Conservation (phyloP, 169 alveolate species). For the Besnoitia besnoiti region DNA sequence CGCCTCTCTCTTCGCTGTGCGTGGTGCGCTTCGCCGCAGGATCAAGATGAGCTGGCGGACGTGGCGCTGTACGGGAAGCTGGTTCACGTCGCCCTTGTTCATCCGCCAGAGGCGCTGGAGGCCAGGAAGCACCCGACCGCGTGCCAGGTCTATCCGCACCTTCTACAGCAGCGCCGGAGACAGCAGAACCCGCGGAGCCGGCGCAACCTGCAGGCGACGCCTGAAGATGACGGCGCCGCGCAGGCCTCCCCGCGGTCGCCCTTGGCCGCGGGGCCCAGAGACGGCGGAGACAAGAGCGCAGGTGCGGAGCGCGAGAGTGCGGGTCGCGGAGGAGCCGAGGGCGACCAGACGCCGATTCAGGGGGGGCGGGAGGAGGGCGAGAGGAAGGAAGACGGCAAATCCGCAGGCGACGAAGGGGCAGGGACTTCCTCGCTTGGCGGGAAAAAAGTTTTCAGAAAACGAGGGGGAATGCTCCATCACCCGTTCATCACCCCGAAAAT, state of each 20-base stretch:
- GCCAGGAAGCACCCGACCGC: slow-evolving; percentile 51
- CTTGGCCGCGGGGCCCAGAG: background rate
- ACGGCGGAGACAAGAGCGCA: background rate
- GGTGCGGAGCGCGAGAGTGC: background rate
- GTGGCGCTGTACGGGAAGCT: slow-evolving; percentile 59
- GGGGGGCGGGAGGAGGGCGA: background rate
- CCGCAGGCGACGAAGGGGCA: too few relatives aligned
- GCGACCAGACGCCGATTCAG: background rate
- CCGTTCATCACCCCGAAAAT: slow-evolving; percentile 32
- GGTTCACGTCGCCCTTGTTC: slow-evolving; percentile 62
- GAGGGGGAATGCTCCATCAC: slow-evolving; percentile 35
- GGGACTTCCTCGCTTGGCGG: background rate
- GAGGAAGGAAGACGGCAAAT: background rate
- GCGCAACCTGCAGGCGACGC: background rate
- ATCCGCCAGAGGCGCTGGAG: slow-evolving; percentile 55
- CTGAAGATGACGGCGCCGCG: background rate
- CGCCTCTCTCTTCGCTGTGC: background rate
- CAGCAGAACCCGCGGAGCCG: slow-evolving; percentile 10
- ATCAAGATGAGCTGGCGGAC: slow-evolving; percentile 54
- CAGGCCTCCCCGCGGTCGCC: background rate
- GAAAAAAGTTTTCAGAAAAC: background rate
- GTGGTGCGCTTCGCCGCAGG: background rate
- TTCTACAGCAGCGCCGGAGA: slow-evolving; percentile 29
- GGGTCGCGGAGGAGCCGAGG: background rate
- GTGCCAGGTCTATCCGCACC: slow-evolving; percentile 63